These are phyloP conservation scores for Colletotrichum sp. DNA, from an alignment of 2,329 filamentous ascomycete species.

Conservation along the genomic window DNA sequence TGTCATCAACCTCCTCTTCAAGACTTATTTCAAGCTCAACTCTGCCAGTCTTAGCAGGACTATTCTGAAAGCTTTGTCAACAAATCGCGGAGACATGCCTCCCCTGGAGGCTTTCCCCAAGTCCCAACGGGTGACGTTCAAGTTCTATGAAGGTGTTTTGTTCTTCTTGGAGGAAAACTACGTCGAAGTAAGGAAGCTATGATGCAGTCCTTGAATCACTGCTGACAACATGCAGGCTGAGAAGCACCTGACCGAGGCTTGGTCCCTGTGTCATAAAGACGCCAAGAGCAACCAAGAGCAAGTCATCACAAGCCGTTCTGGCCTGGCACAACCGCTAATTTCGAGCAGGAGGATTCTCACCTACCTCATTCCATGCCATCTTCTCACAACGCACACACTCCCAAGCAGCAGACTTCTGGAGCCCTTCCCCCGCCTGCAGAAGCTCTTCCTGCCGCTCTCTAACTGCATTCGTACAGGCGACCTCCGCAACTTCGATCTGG, in stretches of 20 bases:
- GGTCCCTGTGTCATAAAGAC: constrained; percentile 77
- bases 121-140: constrained; percentile 92
- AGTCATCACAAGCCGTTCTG: constrained; percentile 30
- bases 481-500: constrained; percentile 81
- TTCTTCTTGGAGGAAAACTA: constrained; percentile 96
- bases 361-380: constrained; percentile 91
- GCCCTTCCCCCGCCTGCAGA: constrained; percentile 77
- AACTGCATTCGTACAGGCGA: constrained; percentile 83
- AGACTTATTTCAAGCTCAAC: constrained; percentile 97
- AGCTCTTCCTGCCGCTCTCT: constrained; percentile 79
- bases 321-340: constrained; percentile 3
- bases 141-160: constrained; percentile 95
- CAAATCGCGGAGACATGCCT: constrained; percentile 81
- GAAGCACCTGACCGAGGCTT: constrained; percentile 79
- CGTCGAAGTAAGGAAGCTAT: constrained; percentile 59
- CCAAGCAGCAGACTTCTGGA: constrained; percentile 75
- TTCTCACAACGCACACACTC: constrained; percentile 86
- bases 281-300: constrained; percentile 82
- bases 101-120: constrained; percentile 80
- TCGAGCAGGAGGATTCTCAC: constrained; percentile 79
- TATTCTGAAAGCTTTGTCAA: constrained; percentile 82
- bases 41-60: constrained; percentile 89
- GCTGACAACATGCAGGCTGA: constrained; percentile 65
- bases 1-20: constrained; percentile 93
- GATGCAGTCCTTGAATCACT: too few species aligned